Evolutionary conservation across 192 early-diverging fungal genomes (phyloP), one percentile per base, ranked within the genome.

Genomic region (Lunasporangiospora selenospora): DNA sequence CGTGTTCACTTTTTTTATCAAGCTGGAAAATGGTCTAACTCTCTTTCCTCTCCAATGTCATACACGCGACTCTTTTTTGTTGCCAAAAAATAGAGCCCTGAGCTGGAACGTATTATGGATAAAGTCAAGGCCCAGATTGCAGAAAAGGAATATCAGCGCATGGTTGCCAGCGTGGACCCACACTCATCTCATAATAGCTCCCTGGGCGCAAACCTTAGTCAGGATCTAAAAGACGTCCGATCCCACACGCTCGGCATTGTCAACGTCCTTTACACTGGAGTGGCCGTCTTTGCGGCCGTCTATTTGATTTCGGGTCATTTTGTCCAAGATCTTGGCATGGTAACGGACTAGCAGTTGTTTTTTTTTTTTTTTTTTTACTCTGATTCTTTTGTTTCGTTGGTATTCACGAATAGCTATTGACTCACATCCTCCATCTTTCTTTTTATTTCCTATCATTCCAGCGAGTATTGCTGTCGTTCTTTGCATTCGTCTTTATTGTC

Each of bases 301-400:
- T 73, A 53, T 27, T 53, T 73, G 69, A 62, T 73, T 18, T 73
- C 69, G 11, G 60, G 40, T 30, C 69, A 73, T 23, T 73, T 73
- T 36, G 63, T 61, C 10, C 34, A 58, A 7, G 69, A 73, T 34
- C 41, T 73, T 13, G 69, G 69, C 12, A 73, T 18, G 13, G 51
- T 53, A 39, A 24, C 7, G 19, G 21, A 21, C 21, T 11, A 26
- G 21, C 23, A 26, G 29, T 43, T 19, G n/a, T 43, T 6, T 43
- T 43, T 6, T 43, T 43, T 43, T n/a, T 43, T 12, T n/a, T 12
- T 12, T 18, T 43, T 43, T 19, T 26, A 24, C 24, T 33, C 26
- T 33, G 1, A 5, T 58, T 33, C 12, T 45, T 44, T 34, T 13
- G 0, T 32, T 44, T n/a, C n/a, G n/a, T n/a, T n/a, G n/a, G n/a